These are phyloP conservation scores for Exophiala spinifera DNA, from an alignment of 2,329 filamentous ascomycete species.

Conservation along the genomic window DNA sequence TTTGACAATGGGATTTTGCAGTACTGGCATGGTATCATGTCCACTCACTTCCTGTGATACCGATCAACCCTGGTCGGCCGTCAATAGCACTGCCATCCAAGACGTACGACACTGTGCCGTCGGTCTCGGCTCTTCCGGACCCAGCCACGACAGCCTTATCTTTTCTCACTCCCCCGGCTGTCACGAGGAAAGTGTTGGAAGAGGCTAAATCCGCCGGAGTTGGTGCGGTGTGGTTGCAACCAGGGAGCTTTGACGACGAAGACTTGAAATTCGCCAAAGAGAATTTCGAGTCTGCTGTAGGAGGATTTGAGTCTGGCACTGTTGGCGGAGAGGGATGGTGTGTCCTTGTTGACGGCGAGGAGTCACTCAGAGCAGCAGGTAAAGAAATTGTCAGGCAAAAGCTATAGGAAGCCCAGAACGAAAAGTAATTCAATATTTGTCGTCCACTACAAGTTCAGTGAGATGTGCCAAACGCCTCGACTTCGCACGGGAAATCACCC, in stretches of 20 bases:
- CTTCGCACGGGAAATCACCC: no score
- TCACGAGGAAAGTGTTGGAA: conserved; percentile 69
- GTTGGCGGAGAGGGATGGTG: conserved; percentile 75
- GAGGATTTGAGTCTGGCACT: conserved; percentile 56
- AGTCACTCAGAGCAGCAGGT: conserved; percentile 54
- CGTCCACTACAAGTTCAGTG: background rate
- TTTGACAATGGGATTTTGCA: conserved; percentile 36
- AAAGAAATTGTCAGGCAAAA: conserved; percentile 47
- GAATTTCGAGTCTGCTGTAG: conserved; percentile 68
- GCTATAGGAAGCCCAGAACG: conserved; percentile 30
- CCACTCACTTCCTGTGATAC: conserved; percentile 72
- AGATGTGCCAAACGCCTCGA: no score
- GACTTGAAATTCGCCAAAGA: conserved; percentile 66
- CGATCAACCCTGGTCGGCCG: conserved; percentile 72
- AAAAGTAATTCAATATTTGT: background rate
- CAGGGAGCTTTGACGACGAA: conserved; percentile 77
- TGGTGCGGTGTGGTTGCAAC: conserved; percentile 81
- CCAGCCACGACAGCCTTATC: conserved; percentile 73
- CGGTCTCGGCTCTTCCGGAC: conserved; percentile 62
- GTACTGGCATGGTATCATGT: conserved; percentile 87
- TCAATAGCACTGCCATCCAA: conserved; percentile 61
- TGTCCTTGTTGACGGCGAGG: conserved; percentile 79
- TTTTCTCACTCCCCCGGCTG: conserved; percentile 79
- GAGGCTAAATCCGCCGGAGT: conserved; percentile 75
- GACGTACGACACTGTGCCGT: conserved; percentile 62